phyloP scores from a whole-genome alignment of 129 eudicot genomes.

The Lonicera japonica region DNA sequence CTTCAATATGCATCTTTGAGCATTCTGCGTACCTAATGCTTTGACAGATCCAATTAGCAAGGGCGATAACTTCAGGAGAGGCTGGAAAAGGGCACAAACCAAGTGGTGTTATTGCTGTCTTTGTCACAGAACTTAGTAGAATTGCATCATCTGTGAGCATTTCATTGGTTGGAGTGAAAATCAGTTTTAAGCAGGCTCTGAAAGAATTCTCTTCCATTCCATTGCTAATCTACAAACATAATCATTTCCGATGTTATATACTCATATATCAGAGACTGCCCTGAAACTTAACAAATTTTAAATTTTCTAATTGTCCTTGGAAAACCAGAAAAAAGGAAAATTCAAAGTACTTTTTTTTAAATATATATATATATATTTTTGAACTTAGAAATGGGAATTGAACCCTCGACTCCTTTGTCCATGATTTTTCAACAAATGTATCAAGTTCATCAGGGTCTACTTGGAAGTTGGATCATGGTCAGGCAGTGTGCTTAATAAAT shows the following conservation, averaged over 20 bases:
- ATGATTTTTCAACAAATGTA: no score
- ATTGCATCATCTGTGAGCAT: neutral
- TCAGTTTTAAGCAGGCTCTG: neutral
- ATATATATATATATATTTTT: no score
- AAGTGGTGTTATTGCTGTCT: neutral
- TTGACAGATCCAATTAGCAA: neutral
- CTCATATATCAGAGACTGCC: neutral
- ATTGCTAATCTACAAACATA: slow-evolving; percentile 1
- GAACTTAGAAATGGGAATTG: no score
- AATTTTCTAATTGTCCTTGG: no score
- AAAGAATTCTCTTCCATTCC: neutral
- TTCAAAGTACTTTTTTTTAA: no score
- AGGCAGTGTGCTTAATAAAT: no score
- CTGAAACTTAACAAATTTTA: neutral
- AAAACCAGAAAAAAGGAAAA: no score
- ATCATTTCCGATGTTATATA: neutral
- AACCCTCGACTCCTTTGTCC: no score
- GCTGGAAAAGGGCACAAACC: neutral
- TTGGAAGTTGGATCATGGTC: no score
- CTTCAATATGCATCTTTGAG: neutral
- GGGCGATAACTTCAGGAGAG: neutral
- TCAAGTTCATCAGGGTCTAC: no score
- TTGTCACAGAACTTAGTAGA: neutral
- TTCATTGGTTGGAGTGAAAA: slow-evolving; percentile 1
- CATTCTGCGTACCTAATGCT: neutral